phyloP scores from a whole-genome alignment of 768 basidiomycete species.

The Tephrocybe sp. region DNA sequence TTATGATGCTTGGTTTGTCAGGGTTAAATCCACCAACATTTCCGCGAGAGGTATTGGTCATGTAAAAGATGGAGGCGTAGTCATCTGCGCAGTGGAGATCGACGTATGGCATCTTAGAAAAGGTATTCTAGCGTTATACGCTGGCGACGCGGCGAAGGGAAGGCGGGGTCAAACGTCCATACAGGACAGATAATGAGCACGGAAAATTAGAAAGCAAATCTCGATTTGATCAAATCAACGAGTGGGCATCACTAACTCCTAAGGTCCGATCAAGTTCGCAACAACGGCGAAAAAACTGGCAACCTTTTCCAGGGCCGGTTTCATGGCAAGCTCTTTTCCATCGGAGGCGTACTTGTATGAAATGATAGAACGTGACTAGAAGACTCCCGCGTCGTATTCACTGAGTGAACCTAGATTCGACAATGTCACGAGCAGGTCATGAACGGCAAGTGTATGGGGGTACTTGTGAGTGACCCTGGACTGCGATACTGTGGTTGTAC shows the following conservation, averaged over 20 bases:
- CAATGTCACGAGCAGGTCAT: no score
- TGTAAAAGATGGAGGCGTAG: slow-evolving; percentile 71
- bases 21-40: slow-evolving; percentile 69
- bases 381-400: no score
- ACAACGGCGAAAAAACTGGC: no score
- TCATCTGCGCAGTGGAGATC: slow-evolving; percentile 61
- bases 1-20: slow-evolving; percentile 60
- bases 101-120: slow-evolving; percentile 58
- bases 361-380: no score
- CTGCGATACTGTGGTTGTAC: no score
- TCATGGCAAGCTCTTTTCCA: no score
- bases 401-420: no score
- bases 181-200: neutral
- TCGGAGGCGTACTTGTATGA: no score
- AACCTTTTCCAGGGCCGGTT: no score
- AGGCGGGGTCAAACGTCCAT: slow-evolving; percentile 8
- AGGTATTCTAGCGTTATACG: neutral
- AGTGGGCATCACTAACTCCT: neutral
- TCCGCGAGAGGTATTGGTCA: slow-evolving; percentile 54
- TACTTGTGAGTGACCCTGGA: no score
- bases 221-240: slow-evolving; percentile 15
- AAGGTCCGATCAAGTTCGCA: slow-evolving; percentile 5
- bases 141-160: neutral
- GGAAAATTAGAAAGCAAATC: slow-evolving; percentile 11
- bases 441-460: no score